phyloP scores from a whole-genome alignment of 352 stramenopile species.

The Thraustotheca clavata region DNA sequence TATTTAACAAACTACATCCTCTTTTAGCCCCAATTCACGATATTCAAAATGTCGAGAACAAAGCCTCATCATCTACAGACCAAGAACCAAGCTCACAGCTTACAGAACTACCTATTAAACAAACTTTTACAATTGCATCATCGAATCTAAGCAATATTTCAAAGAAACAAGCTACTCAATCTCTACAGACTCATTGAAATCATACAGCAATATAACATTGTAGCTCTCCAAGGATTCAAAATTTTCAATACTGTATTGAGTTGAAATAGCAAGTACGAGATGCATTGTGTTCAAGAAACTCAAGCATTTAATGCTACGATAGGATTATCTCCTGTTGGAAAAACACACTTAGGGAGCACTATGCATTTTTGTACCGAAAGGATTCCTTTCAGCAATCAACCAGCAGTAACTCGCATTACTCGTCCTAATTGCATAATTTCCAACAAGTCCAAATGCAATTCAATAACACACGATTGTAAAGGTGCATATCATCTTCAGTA shows the following conservation, averaged over 20 bases:
- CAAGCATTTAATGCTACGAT: not conserved
- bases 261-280: too few relatives aligned
- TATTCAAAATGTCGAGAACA: not conserved
- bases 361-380: conserved; percentile 43
- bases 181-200: conserved; percentile 41
- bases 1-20: conserved; percentile 21
- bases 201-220: conserved; percentile 51
- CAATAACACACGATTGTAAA: conserved; percentile 38
- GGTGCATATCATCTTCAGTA: conserved; percentile 39
- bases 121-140: conserved; percentile 31
- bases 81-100: too few relatives aligned
- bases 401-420: too few relatives aligned
- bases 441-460: too few relatives aligned
- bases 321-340: conserved; percentile 54
- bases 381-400: too few relatives aligned
- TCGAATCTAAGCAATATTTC: conserved; percentile 76
- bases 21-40: not conserved
- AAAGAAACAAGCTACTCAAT: conserved; percentile 27
- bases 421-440: too few relatives aligned
- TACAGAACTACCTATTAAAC: too few relatives aligned
- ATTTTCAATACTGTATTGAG: not conserved
- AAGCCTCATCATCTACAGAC: not conserved
- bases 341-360: conserved; percentile 30
- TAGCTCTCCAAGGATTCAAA: conserved; percentile 37
- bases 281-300: too few relatives aligned